A percentile compares a stretch with the other conserved stretches of the same genome.
Evolutionary conservation across 1,284 basidiomycete genomes (phyloP).

Genomic region (Ustilago cynodontis): DNA sequence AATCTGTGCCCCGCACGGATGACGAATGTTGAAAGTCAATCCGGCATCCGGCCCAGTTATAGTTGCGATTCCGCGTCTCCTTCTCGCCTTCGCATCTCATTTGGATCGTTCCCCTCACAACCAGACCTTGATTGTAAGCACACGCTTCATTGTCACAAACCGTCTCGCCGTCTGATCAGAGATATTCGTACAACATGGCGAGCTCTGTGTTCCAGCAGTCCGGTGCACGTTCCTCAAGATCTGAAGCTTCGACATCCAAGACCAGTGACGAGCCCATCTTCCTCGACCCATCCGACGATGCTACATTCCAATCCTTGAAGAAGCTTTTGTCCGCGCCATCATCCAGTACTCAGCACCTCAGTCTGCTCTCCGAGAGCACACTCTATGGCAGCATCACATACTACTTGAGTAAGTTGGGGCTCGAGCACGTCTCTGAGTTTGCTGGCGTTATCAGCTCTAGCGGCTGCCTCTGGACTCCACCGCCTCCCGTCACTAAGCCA

Average conservation of each 20-base stretch:
- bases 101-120: neutral
- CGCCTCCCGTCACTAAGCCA: conserved; percentile 20
- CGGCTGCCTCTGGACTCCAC: conserved; percentile 59
- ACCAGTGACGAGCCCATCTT: conserved; percentile 34
- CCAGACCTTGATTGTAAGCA: neutral
- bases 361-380: conserved; percentile 54
- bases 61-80: conserved; percentile 1
- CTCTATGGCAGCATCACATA: conserved; percentile 65
- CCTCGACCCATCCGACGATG: conserved; percentile 50
- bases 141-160: neutral
- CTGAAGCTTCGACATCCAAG: conserved; percentile 12
- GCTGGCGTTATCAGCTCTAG: conserved; percentile 52
- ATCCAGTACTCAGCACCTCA: conserved; percentile 58
- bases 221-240: neutral
- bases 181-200: conserved; percentile 13
- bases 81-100: neutral
- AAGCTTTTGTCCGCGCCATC: conserved; percentile 60
- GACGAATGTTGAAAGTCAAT: neutral
- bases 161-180: neutral
- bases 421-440: conserved; percentile 57
- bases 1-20: neutral
- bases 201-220: conserved; percentile 15
- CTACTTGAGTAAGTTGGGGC: conserved; percentile 60
- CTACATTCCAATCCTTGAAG: conserved; percentile 60
- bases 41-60: neutral